Percentiles rank a stretch among this genome's conserved stretches.
phyloP scores from a whole-genome alignment of 2,329 filamentous ascomycete genomes.

The Rutstroemia sydowiana region DNA sequence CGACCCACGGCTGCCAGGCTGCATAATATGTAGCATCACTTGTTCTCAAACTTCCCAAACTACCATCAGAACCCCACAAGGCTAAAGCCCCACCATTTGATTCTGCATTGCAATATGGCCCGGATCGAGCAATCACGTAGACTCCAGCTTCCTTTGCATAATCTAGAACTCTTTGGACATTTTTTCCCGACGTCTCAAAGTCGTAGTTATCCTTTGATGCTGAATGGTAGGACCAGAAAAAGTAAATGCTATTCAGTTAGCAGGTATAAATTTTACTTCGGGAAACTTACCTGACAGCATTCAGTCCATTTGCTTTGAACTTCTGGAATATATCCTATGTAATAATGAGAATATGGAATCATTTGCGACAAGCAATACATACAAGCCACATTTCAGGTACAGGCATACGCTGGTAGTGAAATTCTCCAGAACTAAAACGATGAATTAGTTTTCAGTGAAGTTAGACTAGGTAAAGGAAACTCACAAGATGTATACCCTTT shows the following conservation, averaged over 20 bases:
- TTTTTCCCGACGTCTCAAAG: conserved; percentile 43
- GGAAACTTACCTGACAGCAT: conserved; percentile 36
- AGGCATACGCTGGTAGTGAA: conserved; percentile 46
- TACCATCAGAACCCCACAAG: conserved; percentile 40
- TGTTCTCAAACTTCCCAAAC: conserved; percentile 37
- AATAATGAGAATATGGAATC: conserved; percentile 20
- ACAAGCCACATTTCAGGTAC: conserved; percentile 45
- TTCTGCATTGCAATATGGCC: conserved; percentile 46
- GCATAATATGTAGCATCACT: conserved; percentile 37
- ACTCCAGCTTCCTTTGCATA: conserved; percentile 44
- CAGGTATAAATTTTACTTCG: not conserved
- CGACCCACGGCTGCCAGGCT: conserved; percentile 41
- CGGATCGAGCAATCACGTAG: conserved; percentile 43
- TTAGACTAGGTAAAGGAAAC: not conserved
- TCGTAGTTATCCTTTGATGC: conserved; percentile 39
- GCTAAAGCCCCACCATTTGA: conserved; percentile 41
- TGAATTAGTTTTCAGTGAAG: not conserved
- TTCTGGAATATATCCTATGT: conserved; percentile 45
- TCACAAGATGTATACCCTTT: conserved; percentile 40
- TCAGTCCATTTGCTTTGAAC: conserved; percentile 45
- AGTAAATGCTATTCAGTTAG: conserved; percentile 34
- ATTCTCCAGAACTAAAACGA: conserved; percentile 33
- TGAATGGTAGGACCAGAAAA: conserved; percentile 45
- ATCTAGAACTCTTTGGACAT: conserved; percentile 43
- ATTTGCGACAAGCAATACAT: conserved; percentile 8